Percentiles rank a stretch among this genome's conserved stretches.
phyloP scores from a whole-genome alignment of 2,329 filamentous ascomycete species.

The Arthrocladium fulminans region DNA sequence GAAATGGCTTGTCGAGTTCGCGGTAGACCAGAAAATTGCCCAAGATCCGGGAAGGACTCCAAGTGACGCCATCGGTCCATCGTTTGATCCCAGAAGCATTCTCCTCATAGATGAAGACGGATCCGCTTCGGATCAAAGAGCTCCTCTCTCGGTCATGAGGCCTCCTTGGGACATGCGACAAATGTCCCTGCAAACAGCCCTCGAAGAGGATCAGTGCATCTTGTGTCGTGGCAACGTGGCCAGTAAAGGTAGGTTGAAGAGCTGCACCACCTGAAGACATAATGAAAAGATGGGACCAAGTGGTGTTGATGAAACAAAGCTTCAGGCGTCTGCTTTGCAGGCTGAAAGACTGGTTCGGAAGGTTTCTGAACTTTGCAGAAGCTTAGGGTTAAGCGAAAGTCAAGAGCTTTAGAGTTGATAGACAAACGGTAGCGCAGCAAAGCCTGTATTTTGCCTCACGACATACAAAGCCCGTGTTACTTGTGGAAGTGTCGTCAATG shows the following conservation, averaged over 20 bases:
- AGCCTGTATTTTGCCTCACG: not conserved
- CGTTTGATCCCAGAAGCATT: conserved; percentile 83
- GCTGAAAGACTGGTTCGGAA: conserved; percentile 4
- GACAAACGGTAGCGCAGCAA: conserved; percentile 2
- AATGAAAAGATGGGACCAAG: conserved; percentile 3
- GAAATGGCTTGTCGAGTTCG: conserved; percentile 68
- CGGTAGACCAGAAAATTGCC: conserved; percentile 81
- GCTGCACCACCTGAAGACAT: conserved; percentile 32
- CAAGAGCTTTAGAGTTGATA: conserved; percentile 10
- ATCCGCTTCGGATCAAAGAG: conserved; percentile 70
- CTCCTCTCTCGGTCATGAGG: conserved; percentile 77
- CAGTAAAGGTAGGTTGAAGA: conserved; percentile 57
- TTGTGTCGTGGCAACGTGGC: conserved; percentile 58
- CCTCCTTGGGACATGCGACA: conserved; percentile 69
- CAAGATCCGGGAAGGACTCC: conserved; percentile 80
- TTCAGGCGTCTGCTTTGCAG: not conserved
- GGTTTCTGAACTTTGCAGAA: conserved; percentile 8
- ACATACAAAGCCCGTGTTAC: not conserved
- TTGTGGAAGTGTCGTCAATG: not conserved
- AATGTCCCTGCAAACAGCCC: conserved; percentile 59
- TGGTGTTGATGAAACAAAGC: not conserved
- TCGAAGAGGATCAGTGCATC: conserved; percentile 77
- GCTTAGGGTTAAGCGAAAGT: conserved; percentile 10
- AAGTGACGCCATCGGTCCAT: conserved; percentile 86
- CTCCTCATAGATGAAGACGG: conserved; percentile 87